Evolutionary conservation across 169 alveolate species (phyloP).

Genomic region (Cryptosporidium bovis): DNA sequence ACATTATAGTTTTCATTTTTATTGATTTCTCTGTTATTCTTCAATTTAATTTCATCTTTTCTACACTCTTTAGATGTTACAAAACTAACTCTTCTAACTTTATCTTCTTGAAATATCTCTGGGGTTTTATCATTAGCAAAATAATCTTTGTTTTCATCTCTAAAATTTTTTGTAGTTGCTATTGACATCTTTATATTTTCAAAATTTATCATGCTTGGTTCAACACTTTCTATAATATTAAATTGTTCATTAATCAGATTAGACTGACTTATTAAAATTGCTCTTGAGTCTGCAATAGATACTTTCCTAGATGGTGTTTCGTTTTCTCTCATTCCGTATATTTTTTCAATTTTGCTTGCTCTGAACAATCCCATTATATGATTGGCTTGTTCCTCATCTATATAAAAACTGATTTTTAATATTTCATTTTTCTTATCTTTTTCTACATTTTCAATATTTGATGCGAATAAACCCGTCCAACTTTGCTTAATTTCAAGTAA

Average conservation of each 20-base stretch:
- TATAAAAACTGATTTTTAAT: conserved; percentile 1
- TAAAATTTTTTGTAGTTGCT: conserved; percentile 33
- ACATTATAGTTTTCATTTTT: no score
- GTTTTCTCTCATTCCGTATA: conserved; percentile 21
- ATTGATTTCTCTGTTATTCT: no score
- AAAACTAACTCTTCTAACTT: conserved; percentile 48
- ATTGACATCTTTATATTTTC: conserved; percentile 46
- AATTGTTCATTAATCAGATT: background rate
- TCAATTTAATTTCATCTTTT: conserved; percentile 4
- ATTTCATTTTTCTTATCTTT: conserved; percentile 17
- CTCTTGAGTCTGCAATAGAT: conserved; percentile 63
- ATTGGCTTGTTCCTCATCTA: conserved; percentile 55
- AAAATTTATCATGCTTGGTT: background rate
- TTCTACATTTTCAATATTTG: conserved; percentile 28
- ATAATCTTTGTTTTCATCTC: background rate
- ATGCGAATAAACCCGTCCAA: conserved; percentile 61
- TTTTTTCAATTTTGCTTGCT: conserved; percentile 59
- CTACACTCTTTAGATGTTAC: conserved; percentile 46
- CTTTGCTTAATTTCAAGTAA: conserved; percentile 49
- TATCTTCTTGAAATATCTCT: background rate
- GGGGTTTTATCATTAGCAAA: background rate
- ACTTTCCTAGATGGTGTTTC: conserved; percentile 66
- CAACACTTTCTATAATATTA: conserved; percentile 27
- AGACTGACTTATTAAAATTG: background rate
- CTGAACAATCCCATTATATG: conserved; percentile 61